Evolutionary conservation across 768 basidiomycete species (phyloP).

Genomic region (Kwoniella newhampshirensis): DNA sequence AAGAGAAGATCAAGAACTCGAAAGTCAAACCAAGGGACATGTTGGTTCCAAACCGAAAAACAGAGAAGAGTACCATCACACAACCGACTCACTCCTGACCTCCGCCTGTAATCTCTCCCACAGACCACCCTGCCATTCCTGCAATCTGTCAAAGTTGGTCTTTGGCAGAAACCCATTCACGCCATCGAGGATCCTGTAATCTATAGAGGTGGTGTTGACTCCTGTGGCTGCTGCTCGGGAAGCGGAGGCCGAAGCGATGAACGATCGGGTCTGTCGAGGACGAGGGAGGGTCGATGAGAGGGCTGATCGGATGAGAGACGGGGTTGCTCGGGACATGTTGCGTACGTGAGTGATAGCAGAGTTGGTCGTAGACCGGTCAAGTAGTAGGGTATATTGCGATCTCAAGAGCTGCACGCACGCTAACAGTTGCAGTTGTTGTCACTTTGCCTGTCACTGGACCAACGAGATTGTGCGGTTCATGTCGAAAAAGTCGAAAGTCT

Average conservation of each 20-base stretch:
- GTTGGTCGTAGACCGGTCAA: neutral
- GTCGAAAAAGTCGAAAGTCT: slow-evolving; percentile 4
- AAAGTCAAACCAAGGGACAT: too few relatives aligned
- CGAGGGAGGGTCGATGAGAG: neutral
- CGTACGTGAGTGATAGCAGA: neutral
- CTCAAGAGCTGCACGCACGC: neutral
- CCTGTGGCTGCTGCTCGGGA: slow-evolving; percentile 6
- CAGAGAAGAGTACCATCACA: neutral
- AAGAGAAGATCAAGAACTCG: too few relatives aligned
- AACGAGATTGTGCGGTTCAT: too few relatives aligned
- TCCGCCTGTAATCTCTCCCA: slow-evolving; percentile 49
- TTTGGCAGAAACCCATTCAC: slow-evolving; percentile 35
- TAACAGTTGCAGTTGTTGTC: too few relatives aligned
- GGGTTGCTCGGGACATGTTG: slow-evolving; percentile 11
- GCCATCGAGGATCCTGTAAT: slow-evolving; percentile 36
- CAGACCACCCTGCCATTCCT: slow-evolving; percentile 46
- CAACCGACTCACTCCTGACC: slow-evolving; percentile 43
- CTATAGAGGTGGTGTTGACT: slow-evolving; percentile 31
- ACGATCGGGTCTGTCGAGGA: neutral
- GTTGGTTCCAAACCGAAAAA: too few relatives aligned
- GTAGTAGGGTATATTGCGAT: neutral
- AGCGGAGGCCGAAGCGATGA: neutral
- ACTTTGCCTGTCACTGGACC: too few relatives aligned
- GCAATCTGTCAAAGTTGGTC: slow-evolving; percentile 37
- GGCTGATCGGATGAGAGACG: slow-evolving; percentile 14